Evolutionary conservation across 202 grass and related monocot genomes (phyloP), one percentile per base, ranked within the genome.

Genomic region (Elaeis oleifera): DNA sequence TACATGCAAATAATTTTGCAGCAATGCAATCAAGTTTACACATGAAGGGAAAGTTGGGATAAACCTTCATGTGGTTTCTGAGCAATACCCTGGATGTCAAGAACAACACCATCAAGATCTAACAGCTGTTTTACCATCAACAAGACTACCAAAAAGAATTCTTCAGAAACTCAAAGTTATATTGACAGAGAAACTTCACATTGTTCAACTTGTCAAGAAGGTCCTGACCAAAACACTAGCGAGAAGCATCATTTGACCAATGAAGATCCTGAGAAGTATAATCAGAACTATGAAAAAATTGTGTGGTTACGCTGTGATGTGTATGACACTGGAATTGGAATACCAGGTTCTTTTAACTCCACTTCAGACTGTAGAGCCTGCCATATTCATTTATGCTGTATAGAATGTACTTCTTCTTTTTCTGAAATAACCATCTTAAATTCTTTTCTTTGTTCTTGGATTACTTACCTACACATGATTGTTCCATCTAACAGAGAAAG

Each of bases 11-110:
- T 56, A 22, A 3, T 74, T 65, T 65, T 84, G 26, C 80, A 95
- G 90, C 70, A 96, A 96, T 71, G 90, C 84, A 64, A 87, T 96
- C 62, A 96, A 96, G 64, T 96, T 96, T 75, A 96, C 90, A 72
- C 87, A 85, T 85, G 72, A 90, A 74, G 90, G 90, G 60, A 90
- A 76, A 71, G 84, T 96, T 72, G 84, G 87, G 59, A 88, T 96
- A 70, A 79, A 88, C 76, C 72, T 96, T 70, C 76, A 69, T 61
- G 76, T 90, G 56, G 72, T 80, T 56, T 67, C 77, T 79, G 68
- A 82, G 54, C 68, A 64, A 60, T 23, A 55, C 64, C 57, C 70
- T 51, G 67, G 53, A 63, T 64, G 72, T 23, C 67, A 50, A 77
- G 32, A 54, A 69, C 71, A 83, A 59, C 24, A 50, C 0, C 60